Base-by-base conservation (phyloP, 2,329 filamentous ascomycete genomes). In the Colletotrichum aenigma region DNA sequence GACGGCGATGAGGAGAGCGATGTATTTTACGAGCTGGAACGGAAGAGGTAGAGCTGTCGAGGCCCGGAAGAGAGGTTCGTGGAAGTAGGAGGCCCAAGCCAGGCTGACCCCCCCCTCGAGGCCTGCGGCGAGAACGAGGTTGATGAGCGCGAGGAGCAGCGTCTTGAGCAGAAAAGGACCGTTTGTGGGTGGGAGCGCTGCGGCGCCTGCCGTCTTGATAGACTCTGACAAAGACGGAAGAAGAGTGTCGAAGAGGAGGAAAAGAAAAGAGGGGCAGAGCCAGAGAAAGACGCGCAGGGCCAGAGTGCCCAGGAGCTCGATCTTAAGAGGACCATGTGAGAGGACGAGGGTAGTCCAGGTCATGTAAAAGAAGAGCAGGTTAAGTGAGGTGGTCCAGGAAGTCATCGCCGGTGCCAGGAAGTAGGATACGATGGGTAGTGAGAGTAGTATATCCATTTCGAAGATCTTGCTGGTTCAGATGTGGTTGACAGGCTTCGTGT, bases 291-390 rank as follows among this genome's bases (percentile, higher is more conserved):
- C 74, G 56, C 94, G 93, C 65, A 96, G 87, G 28, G 91, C 90
- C 7, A 95, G 83, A 0, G 93, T 93, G 71, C 93, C 94, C 68
- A 94, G 87, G 2, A 97, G 83, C 83, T 98, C 95, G 73, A 98
- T 91, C 74, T 91, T 90, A 18, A 97, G 87, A 0, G 94, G 92
- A 1, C 93, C 89, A 80, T 97, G 94, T 8, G 94, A 94, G 4
- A 96, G 87, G 52, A 97, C 92, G 36, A 98, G 89, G 0, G 95
- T 96, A 7, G 92, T 92, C 96, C 96, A 98, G 79, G 95, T 96
- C 86, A 98, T 91, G 83, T 96, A 96, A 85, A 98, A 97, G 87
- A 98, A 96, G 77, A 97, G 87, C 28, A 98, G 86, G 83, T 97
- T 98, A 77, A 98, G 88, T 2, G 93, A 96, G 2, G 95, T 96